Percentiles rank a stretch among this genome's conserved stretches.
These are phyloP conservation scores for Cyberlindnera bimundalis DNA, from an alignment of 805 yeast genomes.

Conservation along the genomic window DNA sequence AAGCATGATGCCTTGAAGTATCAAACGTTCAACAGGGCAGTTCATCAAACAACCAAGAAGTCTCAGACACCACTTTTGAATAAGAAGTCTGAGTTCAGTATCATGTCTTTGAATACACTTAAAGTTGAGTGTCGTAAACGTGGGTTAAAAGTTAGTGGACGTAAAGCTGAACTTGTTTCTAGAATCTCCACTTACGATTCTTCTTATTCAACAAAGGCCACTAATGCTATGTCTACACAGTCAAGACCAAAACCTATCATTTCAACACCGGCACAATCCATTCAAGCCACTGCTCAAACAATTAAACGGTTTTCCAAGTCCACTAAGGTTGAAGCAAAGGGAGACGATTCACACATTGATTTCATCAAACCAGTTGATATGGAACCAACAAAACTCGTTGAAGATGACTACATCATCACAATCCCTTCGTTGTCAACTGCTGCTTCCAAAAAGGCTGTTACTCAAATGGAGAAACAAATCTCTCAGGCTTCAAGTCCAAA, in stretches of 20 bases:
- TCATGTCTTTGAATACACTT: constrained; percentile 51
- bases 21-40: constrained; percentile 22
- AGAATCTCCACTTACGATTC: constrained; percentile 29
- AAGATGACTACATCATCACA: constrained; percentile 43
- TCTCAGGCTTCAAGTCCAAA: constrained; percentile 10
- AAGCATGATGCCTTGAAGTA: constrained; percentile 12
- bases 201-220: constrained; percentile 12
- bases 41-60: constrained; percentile 30
- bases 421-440: constrained; percentile 46
- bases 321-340: constrained; percentile 38
- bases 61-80: constrained; percentile 26
- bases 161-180: constrained; percentile 51
- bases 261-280: neutral
- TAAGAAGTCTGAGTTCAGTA: constrained; percentile 27
- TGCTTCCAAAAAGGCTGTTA: constrained; percentile 40
- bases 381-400: constrained; percentile 39
- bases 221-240: constrained; percentile 17
- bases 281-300: constrained; percentile 6
- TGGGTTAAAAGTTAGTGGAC: constrained; percentile 61
- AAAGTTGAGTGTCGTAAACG: constrained; percentile 56
- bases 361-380: constrained; percentile 39
- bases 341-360: constrained; percentile 57
- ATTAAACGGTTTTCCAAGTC: constrained; percentile 24
- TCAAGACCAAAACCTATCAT: constrained; percentile 5
- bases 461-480: constrained; percentile 27